Evolutionary conservation across 257 asterid species (phyloP).

Genomic region (Anisodus tanguticus): DNA sequence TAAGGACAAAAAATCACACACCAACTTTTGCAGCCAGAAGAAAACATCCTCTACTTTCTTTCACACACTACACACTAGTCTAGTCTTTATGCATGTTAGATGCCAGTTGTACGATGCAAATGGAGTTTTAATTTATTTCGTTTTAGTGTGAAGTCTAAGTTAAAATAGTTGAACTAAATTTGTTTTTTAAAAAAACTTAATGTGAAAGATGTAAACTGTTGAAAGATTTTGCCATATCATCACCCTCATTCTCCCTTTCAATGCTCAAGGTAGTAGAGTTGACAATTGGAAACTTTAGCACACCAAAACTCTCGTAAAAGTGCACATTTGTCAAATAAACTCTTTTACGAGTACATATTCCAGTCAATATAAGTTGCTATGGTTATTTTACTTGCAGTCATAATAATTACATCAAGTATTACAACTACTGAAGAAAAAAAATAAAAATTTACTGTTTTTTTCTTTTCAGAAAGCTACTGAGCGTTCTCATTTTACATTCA

Average conservation of each 20-base stretch:
- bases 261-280: too few species aligned
- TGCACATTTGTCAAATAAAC: not conserved
- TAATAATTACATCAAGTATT: not conserved
- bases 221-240: too few species aligned
- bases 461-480: not conserved
- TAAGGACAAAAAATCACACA: not conserved
- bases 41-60: slow-evolving; percentile 55
- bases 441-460: not conserved
- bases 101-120: slow-evolving; percentile 13
- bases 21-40: slow-evolving; percentile 55
- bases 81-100: slow-evolving; percentile 8
- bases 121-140: not conserved
- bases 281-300: not conserved
- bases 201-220: too few species aligned
- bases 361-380: not conserved
- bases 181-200: too few species aligned
- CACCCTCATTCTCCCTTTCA: too few species aligned
- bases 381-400: not conserved
- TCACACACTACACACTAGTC: slow-evolving; percentile 23
- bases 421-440: too few species aligned
- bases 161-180: not conserved
- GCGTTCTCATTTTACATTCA: not conserved
- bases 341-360: not conserved
- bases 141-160: not conserved
- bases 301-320: not conserved